Percentiles rank a stretch among this genome's conserved stretches.
Conservation (phyloP, 1,284 basidiomycete genomes). For the Anthracocystis setariae region DNA sequence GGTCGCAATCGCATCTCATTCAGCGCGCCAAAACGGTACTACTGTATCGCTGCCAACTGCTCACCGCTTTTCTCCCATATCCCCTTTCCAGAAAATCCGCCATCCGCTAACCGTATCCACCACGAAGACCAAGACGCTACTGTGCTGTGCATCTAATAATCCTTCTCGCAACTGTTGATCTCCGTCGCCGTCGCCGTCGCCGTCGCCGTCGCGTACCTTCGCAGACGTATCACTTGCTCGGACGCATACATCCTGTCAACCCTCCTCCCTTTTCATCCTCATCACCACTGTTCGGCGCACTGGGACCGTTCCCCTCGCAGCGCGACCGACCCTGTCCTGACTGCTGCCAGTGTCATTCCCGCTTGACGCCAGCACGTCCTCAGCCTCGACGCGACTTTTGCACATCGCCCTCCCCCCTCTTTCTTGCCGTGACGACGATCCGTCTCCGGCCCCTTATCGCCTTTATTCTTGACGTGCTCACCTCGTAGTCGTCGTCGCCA, state of each 20-base stretch:
- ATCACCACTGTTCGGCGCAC: conserved; percentile 10
- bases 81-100: conserved; percentile 17
- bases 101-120: conserved; percentile 25
- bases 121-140: conserved; percentile 4
- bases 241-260: background rate
- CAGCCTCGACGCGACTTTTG: conserved; percentile 12
- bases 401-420: conserved; percentile 3
- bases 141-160: conserved; percentile 20
- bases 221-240: conserved; percentile 6
- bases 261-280: background rate
- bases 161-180: conserved; percentile 29
- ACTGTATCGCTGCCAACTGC: conserved; percentile 10
- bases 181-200: conserved; percentile 9
- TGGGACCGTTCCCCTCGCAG: conserved; percentile 1
- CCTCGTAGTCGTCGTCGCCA: background rate
- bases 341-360: background rate
- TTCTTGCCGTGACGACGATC: background rate
- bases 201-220: conserved; percentile 16
- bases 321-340: conserved; percentile 4
- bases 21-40: conserved; percentile 3
- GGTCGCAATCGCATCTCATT: background rate
- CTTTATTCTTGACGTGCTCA: background rate
- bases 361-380: background rate
- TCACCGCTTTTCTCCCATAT: conserved; percentile 1
- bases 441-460: background rate